A percentile compares a stretch with the other conserved stretches of the same genome.
Conservation (phyloP, 768 basidiomycete species). For the Phaffia tasmanica region DNA sequence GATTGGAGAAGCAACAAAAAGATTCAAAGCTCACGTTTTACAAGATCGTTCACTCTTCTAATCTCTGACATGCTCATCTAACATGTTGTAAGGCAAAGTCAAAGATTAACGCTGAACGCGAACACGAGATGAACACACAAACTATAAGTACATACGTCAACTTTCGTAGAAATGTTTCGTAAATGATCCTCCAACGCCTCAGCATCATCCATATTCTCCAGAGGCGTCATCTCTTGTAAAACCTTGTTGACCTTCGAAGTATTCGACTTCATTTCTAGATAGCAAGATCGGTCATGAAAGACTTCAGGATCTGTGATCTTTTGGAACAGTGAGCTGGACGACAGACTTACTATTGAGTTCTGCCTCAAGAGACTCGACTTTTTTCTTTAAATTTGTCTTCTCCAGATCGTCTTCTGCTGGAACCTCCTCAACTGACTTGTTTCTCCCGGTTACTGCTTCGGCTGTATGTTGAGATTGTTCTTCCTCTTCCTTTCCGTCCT, state of each 20-base stretch:
- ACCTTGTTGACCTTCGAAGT: conserved; percentile 33
- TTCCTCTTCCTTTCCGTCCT: neutral
- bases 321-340: neutral
- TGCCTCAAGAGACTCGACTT: conserved; percentile 2
- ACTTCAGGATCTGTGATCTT: neutral
- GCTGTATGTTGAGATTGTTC: too few species aligned
- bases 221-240: conserved; percentile 58
- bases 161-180: conserved; percentile 53
- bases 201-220: conserved; percentile 55
- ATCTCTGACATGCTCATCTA: conserved; percentile 69
- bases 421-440: too few species aligned
- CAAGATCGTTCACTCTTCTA: conserved; percentile 57
- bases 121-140: neutral
- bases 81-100: neutral
- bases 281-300: neutral
- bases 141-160: conserved; percentile 49
- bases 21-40: conserved; percentile 50
- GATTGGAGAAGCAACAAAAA: neutral
- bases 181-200: conserved; percentile 65
- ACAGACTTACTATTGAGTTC: neutral
- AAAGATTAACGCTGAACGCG: neutral
- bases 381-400: neutral
- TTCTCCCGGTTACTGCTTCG: too few species aligned
- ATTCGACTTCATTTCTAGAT: neutral
- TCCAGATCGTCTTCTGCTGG: neutral